Base-by-base conservation (phyloP, 305 asterid species). In the Ilex paraguariensis region DNA sequence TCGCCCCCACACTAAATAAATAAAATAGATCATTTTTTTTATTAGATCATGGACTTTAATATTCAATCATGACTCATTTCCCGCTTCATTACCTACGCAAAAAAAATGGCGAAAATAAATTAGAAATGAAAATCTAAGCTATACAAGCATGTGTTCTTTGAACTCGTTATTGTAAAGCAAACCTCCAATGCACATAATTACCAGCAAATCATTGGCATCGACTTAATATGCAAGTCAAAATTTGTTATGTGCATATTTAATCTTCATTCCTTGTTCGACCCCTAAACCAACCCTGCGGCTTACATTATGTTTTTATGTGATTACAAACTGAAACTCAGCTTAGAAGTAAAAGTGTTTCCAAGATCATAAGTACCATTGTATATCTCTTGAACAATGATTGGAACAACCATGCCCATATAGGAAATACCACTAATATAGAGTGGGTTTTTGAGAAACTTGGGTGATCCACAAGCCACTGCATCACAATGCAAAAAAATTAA, bases 381-480 rank as follows among this genome's bases (percentile, higher is more conserved):
- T n/a, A 81, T 54, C 14, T 49, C 54, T 17, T 69, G 36, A 30
- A 80, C 69, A 49, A 79, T 54, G 21, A 76, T 71, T 30, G 82
- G 84, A 12, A 76, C 66, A 55, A 58, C 32, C 3, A 64, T 61
- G 59, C 82, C 84, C 46, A 64, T 17, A 48, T 79, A 82, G 10
- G 87, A 79, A n/a, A 64, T 79, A 30, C 84, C 84, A 16, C 61
- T 49, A 50, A 82, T 63, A 49, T 82, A 82, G 0, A 82, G 65
- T 5, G 79, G 75, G 68, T 79, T 79, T 15, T 50, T 42, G 7
- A 70, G 49, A 71, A 54, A 82, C 28, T 72, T 40, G 31, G 68
- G 59, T 79, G 83, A 60, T 54, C 65, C 51, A 54, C 8, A 53
- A 82, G 72, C 88, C 88, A 79, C 88, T 82, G 76, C 58, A 72